Percentiles rank a stretch among this genome's conserved stretches.
Evolutionary conservation across 1,284 basidiomycete genomes (phyloP).

Genomic region (Trametes polyzona): DNA sequence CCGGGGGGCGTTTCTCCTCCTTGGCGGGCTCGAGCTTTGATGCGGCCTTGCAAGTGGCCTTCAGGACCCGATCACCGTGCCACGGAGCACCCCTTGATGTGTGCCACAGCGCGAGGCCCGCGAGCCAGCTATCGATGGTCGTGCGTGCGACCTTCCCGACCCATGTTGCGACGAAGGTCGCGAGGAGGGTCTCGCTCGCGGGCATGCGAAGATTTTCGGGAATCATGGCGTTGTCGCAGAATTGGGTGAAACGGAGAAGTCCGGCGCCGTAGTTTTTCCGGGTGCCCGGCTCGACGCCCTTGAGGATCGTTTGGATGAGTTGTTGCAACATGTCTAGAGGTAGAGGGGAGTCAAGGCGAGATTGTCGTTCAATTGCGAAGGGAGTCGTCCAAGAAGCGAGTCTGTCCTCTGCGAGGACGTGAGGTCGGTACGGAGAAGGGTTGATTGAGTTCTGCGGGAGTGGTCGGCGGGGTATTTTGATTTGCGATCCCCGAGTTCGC

Average conservation of each 20-base stretch:
- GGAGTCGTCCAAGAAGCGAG: too few species aligned
- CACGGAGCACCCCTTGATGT: constrained; percentile 36
- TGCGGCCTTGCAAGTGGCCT: constrained; percentile 23
- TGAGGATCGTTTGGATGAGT: neutral
- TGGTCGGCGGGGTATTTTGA: too few species aligned
- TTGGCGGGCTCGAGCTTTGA: constrained; percentile 30
- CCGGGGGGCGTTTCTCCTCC: constrained; percentile 31
- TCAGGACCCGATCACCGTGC: constrained; percentile 33
- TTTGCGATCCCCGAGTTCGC: too few species aligned
- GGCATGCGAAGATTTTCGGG: constrained; percentile 39
- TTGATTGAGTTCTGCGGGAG: too few species aligned
- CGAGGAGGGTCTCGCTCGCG: constrained; percentile 31
- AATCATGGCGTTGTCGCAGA: constrained; percentile 37
- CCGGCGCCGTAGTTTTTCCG: constrained; percentile 37
- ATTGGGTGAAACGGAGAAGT: constrained; percentile 39
- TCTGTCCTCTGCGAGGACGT: too few species aligned
- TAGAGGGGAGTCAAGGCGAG: too few species aligned
- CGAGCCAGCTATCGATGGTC: constrained; percentile 30
- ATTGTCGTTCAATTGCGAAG: too few species aligned
- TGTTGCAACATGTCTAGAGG: neutral
- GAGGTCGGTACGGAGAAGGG: too few species aligned
- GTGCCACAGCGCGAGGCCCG: constrained; percentile 39
- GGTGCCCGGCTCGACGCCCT: neutral
- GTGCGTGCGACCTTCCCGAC: neutral
- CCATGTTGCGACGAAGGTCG: constrained; percentile 28